Base-by-base conservation (phyloP, 1,284 basidiomycete genomes). In the Farysia itapuensis region DNA sequence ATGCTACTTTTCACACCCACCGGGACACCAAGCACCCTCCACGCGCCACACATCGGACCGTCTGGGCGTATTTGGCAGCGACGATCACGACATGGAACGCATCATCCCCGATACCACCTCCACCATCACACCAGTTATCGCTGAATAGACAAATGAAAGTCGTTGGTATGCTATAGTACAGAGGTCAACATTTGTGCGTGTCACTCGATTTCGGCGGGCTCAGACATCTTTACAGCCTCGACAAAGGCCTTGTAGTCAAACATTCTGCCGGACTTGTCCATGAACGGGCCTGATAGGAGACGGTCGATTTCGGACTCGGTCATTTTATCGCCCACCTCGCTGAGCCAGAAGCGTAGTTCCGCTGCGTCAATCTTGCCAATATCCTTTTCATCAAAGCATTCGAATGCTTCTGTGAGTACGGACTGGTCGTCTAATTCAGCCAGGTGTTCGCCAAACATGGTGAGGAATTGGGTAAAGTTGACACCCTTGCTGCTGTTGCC, bases 231-330 rank as follows among this genome's bases (percentile, higher is more conserved):
- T 34, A 72, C 66, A 1, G 70, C 70, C 39, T 72, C 70, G 6
- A 70, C 59, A 35, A 72, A 74, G 21, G 72, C 71, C 39, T 71
- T 72, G 52, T 76, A 76, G 44, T 75, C 65, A 32, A 76, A 76
- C 23, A 47, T 64, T 36, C 60, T 65, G 13, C 64, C 69, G 2
- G 38, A 23, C 16, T 73, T 64, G 29, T 76, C 74, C 43, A 69
- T 54, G 26, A 74, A 76, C 2, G 72, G 58, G 2, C 68, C 70
- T 0, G 35, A 35, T 28, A 72, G 43, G 25, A 72, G 42, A 11
- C 68, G 45, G 36, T 72, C 70, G 24, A 69, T 69, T 47, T 72
- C 65, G 18, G 48, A 26, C 25, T 73, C 69, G 2, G 47, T 44
- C 53, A 76, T 66, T 20, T 70, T 59, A 36, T 76, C 72, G 1